Base-by-base conservation (phyloP, 2,329 filamentous ascomycete species). In the Aspergillus flavus region DNA sequence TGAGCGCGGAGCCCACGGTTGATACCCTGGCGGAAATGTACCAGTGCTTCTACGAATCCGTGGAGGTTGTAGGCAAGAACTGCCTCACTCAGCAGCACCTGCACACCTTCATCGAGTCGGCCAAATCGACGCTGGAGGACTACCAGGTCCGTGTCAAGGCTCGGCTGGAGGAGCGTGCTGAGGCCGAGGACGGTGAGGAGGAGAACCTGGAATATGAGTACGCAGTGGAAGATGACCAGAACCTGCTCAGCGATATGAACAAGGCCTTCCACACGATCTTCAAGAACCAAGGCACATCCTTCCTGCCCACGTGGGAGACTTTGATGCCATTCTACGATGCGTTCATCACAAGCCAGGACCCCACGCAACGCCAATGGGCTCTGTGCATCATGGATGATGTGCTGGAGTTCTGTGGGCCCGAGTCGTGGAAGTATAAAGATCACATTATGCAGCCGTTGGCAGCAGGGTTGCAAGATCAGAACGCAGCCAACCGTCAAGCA, bases 231-330 rank as follows among this genome's bases (percentile, higher is more conserved):
- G 95, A 99, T 70, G 95, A 99, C 75, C 94, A 98, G 80, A 97
- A 93, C 26, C 85, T 99, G 21, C 86, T 99, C 50, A 97, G 94
- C 1, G 95, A 99, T 75, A 99, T 99, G 95, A 99, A 99, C 87
- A 99, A 99, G 84, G 94, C 95, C 0, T 99, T 96, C 86, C 95
- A 99, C 80, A 94, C 93, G 64, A 93, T 99, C 69, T 99, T 99
- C 86, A 98, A 98, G 84, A 94, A 97, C 81, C 93, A 97, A 76
- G 92, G 92, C 28, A 85, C 88, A 11, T 83, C 86, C 12, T 99
- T 99, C 84, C 85, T 99, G 59, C 90, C 89, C 6, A 84, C 92
- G 48, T 99, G 94, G 94, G 91, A 97, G 76, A 87, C 88, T 59
- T 85, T 99, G 28, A 88, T 97, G 77, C 83, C 86, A 12, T 96